phyloP scores from a whole-genome alignment of 1,139 yeast genomes.

The Pichia sp. region DNA sequence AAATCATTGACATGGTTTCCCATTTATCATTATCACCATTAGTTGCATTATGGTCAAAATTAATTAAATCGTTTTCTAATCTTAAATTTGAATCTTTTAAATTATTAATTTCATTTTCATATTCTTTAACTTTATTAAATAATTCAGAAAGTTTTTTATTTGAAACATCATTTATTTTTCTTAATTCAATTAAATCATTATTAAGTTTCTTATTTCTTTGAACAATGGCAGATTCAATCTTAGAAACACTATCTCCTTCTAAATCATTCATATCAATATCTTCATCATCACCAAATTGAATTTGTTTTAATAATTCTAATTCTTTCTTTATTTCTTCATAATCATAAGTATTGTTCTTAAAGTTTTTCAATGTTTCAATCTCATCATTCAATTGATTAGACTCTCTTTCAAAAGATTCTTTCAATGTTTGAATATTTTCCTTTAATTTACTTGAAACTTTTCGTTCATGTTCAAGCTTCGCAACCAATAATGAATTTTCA shows the following conservation, averaged over 20 bases:
- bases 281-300: slow-evolving; percentile 54
- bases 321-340: slow-evolving; percentile 79
- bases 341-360: slow-evolving; percentile 45
- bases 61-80: slow-evolving; percentile 65
- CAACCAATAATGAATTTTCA: slow-evolving; percentile 59
- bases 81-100: slow-evolving; percentile 45
- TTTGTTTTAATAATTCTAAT: slow-evolving; percentile 61
- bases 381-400: slow-evolving; percentile 44
- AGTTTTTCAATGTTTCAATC: slow-evolving; percentile 42
- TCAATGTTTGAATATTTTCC: slow-evolving; percentile 29
- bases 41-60: slow-evolving; percentile 41
- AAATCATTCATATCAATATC: slow-evolving; percentile 19
- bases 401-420: slow-evolving; percentile 35
- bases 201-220: slow-evolving; percentile 57
- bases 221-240: slow-evolving; percentile 44
- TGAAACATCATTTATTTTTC: slow-evolving; percentile 47
- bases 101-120: slow-evolving; percentile 34
- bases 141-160: slow-evolving; percentile 31
- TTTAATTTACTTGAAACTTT: slow-evolving; percentile 32
- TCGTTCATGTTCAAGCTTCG: slow-evolving; percentile 53
- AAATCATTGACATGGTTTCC: slow-evolving; percentile 67
- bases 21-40: slow-evolving; percentile 32
- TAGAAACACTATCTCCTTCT: slow-evolving; percentile 29
- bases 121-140: slow-evolving; percentile 36
- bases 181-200: slow-evolving; percentile 50